Base-by-base conservation (phyloP, 2,329 filamentous ascomycete species). In the Samsoniella hepiali region DNA sequence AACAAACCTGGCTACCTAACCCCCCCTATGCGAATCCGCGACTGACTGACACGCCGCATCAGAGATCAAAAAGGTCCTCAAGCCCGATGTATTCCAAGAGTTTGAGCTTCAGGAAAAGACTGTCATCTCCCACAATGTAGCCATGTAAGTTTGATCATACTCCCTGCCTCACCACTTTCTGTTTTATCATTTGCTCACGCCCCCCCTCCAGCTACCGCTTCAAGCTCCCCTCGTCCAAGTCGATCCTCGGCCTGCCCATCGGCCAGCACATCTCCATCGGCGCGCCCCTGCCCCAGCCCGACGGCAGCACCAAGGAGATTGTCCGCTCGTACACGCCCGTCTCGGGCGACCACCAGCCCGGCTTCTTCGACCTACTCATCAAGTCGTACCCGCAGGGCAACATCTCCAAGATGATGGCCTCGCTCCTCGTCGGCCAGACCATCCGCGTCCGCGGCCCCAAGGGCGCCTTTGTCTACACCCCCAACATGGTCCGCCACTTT, bases 201-300 rank as follows among this genome's bases (percentile, higher is more conserved):
- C 22, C 47, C 13, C 27, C 3, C 8, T 44, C 58, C 65, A 92
- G 89, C 81, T 99, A 98, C 84, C 93, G 95, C 73, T 97, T 98
- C 81, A 84, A 85, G 68, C 91, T 99, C 47, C 93, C 93, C 63
- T 83, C 83, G 58, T 80, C 88, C 47, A 89, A 82, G 71, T 86
- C 91, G 69, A 92, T 97, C 76, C 91, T 98, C 72, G 95, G 95
- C 73, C 90, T 98, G 50, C 94, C 95, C 69, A 98, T 98, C 81
- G 95, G 95, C 74, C 95, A 99, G 82, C 95, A 99, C 83, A 97
- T 99, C 79, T 97, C 94, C 67, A 92, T 99, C 74, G 91, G 90
- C 69, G 94, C 93, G 63, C 86, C 84, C 63, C 86, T 93, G 66
- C 71, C 78, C 50, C 85, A 88, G 72, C 77, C 81, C 63, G 87